Percentiles rank a stretch among this genome's conserved stretches.
Evolutionary conservation across 208 protist genomes (phyloP).

Genomic region (Wallacemonas sp.): DNA sequence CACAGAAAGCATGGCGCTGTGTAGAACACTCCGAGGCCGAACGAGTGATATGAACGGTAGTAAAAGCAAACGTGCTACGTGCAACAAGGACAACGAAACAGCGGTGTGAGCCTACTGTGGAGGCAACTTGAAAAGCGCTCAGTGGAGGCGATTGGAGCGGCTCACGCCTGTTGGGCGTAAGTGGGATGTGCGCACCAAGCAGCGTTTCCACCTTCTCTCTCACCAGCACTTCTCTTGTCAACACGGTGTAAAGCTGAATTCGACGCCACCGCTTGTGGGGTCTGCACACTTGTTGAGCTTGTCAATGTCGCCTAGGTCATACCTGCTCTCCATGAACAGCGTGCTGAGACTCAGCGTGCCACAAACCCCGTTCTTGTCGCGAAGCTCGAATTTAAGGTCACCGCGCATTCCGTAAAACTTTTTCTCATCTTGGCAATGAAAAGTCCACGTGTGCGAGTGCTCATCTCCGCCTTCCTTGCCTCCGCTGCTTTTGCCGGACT

Average conservation of each 20-base stretch:
- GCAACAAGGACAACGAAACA: no score
- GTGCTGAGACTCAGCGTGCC: conserved; percentile 46
- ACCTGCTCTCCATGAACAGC: conserved; percentile 44
- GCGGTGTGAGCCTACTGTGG: no score
- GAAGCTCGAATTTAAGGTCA: conserved; percentile 36
- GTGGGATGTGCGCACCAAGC: no score
- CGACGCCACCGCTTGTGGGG: conserved; percentile 1
- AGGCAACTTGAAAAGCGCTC: no score
- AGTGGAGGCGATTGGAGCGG: no score
- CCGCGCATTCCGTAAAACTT: conserved; percentile 10
- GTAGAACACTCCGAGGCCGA: no score
- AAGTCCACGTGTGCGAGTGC: neutral
- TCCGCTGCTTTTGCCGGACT: neutral
- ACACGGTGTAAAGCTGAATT: conserved; percentile 17
- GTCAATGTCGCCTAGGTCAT: conserved; percentile 29
- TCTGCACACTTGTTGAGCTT: conserved; percentile 40
- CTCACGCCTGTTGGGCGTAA: no score
- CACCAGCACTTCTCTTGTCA: neutral
- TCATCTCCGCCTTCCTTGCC: neutral
- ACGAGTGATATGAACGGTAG: no score
- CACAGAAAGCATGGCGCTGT: no score
- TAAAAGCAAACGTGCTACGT: no score
- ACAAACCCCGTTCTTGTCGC: conserved; percentile 15
- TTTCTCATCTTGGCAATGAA: conserved; percentile 6
- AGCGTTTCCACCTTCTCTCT: neutral